Base-by-base conservation (phyloP, 2,329 filamentous ascomycete genomes). In the Colletotrichum sp. region DNA sequence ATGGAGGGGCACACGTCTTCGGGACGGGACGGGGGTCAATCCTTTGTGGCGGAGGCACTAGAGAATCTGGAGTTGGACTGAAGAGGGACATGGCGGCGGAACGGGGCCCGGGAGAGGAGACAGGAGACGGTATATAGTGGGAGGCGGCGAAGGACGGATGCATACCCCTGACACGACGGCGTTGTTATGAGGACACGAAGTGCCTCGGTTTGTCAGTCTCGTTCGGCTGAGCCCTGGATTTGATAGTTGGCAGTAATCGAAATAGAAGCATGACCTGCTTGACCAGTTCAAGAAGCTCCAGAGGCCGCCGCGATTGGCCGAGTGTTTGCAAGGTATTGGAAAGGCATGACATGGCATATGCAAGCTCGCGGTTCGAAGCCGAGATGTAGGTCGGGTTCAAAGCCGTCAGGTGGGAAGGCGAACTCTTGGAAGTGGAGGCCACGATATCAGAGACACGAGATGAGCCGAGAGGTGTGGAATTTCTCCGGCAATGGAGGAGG, bases 11-110 rank as follows among this genome's bases (percentile, higher is more conserved):
- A 69, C 66, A n/a, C 52, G 49, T 44, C 64, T 60, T 63, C 72
- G 65, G 70, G 67, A 70, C 65, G 49, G 62, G 74, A 69, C 57
- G 64, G 32, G 30, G 76, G 69, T 24, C 39, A 71, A 24, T 57
- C 55, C 30, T 81, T 81, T 52, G 78, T 81, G 28, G 72, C 75
- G 26, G 77, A 79, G 49, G 79, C 72, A 30, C 55, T 82, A 66
- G 77, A 78, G 65, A 71, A 78, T 13, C 63, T 80, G 12, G 78
- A 81, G n/a, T 73, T 81, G 44, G 82, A 80, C 52, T 79, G 67
- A 69, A 44, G 36, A 55, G 13, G 57, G 16, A 21, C 36, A 28
- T 60, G 69, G 34, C 32, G 66, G 26, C 52, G 52, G 34, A 28
- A 21, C 16, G 64, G 28, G 21, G 55, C n/a, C 28, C n/a, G n/a